Evolutionary conservation across 495 filamentous ascomycete genomes (phyloP).

Genomic region (Podospora pseudopauciseta): DNA sequence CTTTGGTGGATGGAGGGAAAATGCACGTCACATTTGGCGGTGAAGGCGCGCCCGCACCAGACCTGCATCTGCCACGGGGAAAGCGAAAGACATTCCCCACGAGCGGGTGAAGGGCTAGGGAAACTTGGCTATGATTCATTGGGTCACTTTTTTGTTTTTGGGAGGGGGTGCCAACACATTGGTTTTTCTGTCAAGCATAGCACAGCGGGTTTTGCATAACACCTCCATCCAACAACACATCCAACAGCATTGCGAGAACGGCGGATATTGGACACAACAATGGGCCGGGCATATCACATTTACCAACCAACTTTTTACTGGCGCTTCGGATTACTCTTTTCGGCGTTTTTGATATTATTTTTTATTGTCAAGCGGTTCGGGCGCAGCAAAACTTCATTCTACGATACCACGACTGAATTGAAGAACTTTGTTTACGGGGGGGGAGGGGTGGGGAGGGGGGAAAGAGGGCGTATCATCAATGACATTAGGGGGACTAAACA

Average conservation of each 20-base stretch:
- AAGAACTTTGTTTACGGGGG: background rate
- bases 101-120: slow-evolving; percentile 11
- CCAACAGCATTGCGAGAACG: background rate
- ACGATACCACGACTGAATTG: background rate
- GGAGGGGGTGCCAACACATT: background rate
- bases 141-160: background rate
- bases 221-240: background rate
- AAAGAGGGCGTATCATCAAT: background rate
- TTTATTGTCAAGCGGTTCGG: background rate
- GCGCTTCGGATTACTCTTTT: background rate
- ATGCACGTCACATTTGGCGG: slow-evolving; percentile 14
- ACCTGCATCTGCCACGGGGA: background rate
- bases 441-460: too few relatives aligned
- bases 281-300: background rate
- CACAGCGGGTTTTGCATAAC: background rate
- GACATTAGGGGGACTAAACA: background rate
- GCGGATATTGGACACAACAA: background rate
- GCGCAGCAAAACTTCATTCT: background rate
- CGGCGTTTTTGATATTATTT: background rate
- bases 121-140: background rate
- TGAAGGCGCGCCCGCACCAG: background rate
- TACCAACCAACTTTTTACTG: background rate
- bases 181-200: background rate
- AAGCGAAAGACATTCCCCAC: slow-evolving; percentile 10
- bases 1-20: slow-evolving; percentile 2